These are phyloP conservation scores for Pichia sp. DNA, from an alignment of 1,139 yeast genomes.

Conservation along the genomic window DNA sequence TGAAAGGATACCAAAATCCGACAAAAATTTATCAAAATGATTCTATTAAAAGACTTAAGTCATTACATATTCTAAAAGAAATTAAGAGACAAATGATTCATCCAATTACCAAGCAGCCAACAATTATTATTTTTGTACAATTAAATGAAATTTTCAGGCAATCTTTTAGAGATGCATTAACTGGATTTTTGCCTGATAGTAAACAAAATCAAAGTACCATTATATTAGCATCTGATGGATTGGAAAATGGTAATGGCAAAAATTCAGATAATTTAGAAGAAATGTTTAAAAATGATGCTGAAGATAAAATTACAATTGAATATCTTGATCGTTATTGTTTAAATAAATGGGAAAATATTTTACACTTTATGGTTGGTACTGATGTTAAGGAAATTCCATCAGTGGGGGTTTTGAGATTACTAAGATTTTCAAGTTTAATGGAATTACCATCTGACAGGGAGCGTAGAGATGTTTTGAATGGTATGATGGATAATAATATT, in stretches of 20 bases:
- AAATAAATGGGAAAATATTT: slow-evolving; percentile 86
- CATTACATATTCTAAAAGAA: slow-evolving; percentile 71
- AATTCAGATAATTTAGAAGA: slow-evolving; percentile 5
- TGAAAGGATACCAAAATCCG: slow-evolving; percentile 38
- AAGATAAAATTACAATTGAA: slow-evolving; percentile 48
- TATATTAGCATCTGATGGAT: slow-evolving; percentile 2
- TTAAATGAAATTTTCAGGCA: slow-evolving; percentile 69
- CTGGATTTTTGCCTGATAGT: slow-evolving; percentile 49
- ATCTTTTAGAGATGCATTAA: slow-evolving; percentile 74
- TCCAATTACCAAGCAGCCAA: slow-evolving; percentile 29
- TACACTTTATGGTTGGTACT: slow-evolving; percentile 97
- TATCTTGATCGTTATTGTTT: slow-evolving; percentile 78
- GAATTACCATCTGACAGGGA: slow-evolving; percentile 42
- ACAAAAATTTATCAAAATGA: slow-evolving; percentile 54
- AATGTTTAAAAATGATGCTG: slow-evolving; percentile 30
- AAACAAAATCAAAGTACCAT: slow-evolving; percentile 14
- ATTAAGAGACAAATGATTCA: slow-evolving; percentile 33
- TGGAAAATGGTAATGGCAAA: slow-evolving; percentile 1
- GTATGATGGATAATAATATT: slow-evolving; percentile 16
- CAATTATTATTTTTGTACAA: slow-evolving; percentile 46
- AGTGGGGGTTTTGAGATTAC: slow-evolving; percentile 55
- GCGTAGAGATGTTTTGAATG: slow-evolving; percentile 19
- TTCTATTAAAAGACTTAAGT: slow-evolving; percentile 68
- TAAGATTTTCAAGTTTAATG: slow-evolving; percentile 80
- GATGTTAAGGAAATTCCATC: slow-evolving; percentile 61